phyloP scores from a whole-genome alignment of 1,284 basidiomycete genomes.

The Stereum hirsutum region DNA sequence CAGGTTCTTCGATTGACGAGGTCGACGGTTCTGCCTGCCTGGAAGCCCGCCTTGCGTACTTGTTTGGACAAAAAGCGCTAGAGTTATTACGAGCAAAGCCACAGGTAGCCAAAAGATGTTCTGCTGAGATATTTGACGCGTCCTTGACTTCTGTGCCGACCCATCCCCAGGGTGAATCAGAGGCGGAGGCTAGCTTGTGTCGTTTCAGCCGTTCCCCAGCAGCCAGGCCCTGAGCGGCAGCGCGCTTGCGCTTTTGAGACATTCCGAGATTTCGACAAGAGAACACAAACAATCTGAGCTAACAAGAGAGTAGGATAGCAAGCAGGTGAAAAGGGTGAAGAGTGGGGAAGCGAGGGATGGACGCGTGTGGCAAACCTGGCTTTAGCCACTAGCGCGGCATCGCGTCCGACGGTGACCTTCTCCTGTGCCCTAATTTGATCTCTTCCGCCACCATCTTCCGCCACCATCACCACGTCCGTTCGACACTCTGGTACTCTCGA shows the following conservation, averaged over 20 bases:
- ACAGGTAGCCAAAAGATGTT: constrained; percentile 58
- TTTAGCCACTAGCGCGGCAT: too few species aligned
- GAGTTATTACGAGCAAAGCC: constrained; percentile 48
- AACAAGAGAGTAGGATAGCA: too few species aligned
- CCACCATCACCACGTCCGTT: too few species aligned
- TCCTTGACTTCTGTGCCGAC: constrained; percentile 55
- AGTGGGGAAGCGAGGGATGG: too few species aligned
- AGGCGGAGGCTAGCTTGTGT: constrained; percentile 31
- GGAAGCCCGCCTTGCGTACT: constrained; percentile 24
- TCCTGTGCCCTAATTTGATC: too few species aligned
- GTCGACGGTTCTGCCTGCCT: constrained; percentile 7
- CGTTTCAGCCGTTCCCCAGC: constrained; percentile 56
- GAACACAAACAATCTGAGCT: too few species aligned
- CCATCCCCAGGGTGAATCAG: constrained; percentile 63
- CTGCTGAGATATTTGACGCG: constrained; percentile 47
- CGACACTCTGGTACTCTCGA: too few species aligned
- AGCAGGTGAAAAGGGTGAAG: too few species aligned
- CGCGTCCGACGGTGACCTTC: too few species aligned
- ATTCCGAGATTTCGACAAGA: too few species aligned
- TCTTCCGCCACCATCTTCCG: too few species aligned
- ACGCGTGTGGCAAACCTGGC: too few species aligned
- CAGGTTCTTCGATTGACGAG: constrained; percentile 8
- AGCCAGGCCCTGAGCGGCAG: constrained; percentile 35
- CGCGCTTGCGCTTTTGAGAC: constrained; percentile 54
- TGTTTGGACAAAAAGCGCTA: constrained; percentile 45